These are phyloP conservation scores for Penicillium sp. DNA, from an alignment of 2,329 filamentous ascomycete genomes.

Conservation along the genomic window DNA sequence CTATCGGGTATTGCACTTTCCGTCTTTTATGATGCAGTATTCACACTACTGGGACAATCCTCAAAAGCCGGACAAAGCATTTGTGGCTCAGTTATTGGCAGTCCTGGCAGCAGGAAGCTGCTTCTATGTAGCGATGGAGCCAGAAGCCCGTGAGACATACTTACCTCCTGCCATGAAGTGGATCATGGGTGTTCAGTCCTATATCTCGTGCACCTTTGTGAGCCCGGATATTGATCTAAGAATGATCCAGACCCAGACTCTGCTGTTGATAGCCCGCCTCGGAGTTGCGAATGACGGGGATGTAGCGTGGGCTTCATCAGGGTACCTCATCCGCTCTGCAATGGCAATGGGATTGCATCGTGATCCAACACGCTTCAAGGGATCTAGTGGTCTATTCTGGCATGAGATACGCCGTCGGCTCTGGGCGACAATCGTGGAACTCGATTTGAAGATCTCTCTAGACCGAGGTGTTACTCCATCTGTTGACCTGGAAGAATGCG, in stretches of 20 bases:
- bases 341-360: slow-evolving; percentile 43
- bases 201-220: slow-evolving; percentile 30
- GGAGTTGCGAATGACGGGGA: slow-evolving; percentile 30
- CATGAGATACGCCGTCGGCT: slow-evolving; percentile 43
- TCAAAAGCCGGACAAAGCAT: slow-evolving; percentile 39
- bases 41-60: slow-evolving; percentile 50
- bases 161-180: slow-evolving; percentile 46
- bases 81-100: slow-evolving; percentile 43
- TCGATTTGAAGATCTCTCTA: slow-evolving; percentile 37
- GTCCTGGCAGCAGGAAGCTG: slow-evolving; percentile 45
- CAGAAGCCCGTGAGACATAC: slow-evolving; percentile 30
- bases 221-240: slow-evolving; percentile 29
- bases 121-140: slow-evolving; percentile 24
- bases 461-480: slow-evolving; percentile 33
- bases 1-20: slow-evolving; percentile 54
- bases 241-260: slow-evolving; percentile 32
- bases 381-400: slow-evolving; percentile 34
- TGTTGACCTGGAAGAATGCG: slow-evolving; percentile 34
- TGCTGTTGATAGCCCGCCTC: slow-evolving; percentile 34
- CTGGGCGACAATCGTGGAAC: slow-evolving; percentile 43
- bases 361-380: slow-evolving; percentile 34
- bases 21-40: slow-evolving; percentile 54
- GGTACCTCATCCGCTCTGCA: slow-evolving; percentile 39
- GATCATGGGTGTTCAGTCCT: slow-evolving; percentile 35
- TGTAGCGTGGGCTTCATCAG: slow-evolving; percentile 35